Conservation (phyloP, 805 yeast species). For the Tetrapisispora pingtungensis region DNA sequence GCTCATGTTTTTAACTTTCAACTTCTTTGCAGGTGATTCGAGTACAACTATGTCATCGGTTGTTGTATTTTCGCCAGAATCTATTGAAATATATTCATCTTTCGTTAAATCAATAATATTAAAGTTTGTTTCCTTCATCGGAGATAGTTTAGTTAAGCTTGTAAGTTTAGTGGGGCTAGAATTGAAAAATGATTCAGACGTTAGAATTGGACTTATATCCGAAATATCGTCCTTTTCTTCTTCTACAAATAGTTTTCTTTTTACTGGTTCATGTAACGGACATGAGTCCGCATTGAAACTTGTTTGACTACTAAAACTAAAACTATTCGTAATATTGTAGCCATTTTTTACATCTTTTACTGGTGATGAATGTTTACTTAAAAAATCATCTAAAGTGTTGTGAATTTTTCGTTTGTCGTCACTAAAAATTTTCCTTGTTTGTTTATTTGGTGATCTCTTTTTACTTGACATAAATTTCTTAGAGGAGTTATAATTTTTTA, state of each 20-base stretch:
- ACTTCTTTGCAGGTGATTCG: background rate
- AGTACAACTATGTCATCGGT: background rate
- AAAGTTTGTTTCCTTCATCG: background rate
- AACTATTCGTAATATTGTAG: no score
- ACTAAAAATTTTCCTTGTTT: background rate
- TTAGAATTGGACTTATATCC: background rate
- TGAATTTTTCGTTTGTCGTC: slow-evolving; percentile 1
- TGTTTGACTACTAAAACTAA: no score
- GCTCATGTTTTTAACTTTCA: background rate
- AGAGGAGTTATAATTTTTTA: slow-evolving; percentile 8
- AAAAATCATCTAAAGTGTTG: slow-evolving; percentile 19
- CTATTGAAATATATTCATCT: background rate
- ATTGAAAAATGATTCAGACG: background rate
- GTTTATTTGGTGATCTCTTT: background rate
- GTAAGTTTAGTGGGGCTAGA: no score
- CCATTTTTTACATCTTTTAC: slow-evolving; percentile 6
- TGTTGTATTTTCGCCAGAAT: slow-evolving; percentile 6
- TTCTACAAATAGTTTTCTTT: slow-evolving; percentile 19
- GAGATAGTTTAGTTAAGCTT: no score
- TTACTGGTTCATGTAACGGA: slow-evolving; percentile 2
- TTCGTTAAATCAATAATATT: background rate
- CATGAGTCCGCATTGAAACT: no score
- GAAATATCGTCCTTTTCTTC: slow-evolving; percentile 3
- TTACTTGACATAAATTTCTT: background rate
- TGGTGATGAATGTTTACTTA: slow-evolving; percentile 17